Conservation (phyloP, 495 filamentous ascomycete genomes). For the Xylaria castorea region DNA sequence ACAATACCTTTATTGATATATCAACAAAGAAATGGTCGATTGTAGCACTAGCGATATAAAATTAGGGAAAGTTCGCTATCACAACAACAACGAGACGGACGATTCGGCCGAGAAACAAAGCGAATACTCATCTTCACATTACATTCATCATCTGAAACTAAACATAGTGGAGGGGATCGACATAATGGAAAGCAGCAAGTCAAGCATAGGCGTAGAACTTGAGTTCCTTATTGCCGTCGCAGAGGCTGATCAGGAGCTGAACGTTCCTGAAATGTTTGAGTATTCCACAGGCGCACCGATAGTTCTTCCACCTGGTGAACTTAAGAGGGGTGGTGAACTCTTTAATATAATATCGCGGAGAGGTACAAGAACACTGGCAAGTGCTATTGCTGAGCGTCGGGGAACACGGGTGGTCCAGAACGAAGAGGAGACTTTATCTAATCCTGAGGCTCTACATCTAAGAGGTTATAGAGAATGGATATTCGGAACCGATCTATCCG, state of each 20-base stretch:
- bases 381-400: background rate
- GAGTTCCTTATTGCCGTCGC: constrained; percentile 24
- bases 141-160: too few species aligned
- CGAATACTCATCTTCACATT: background rate
- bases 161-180: background rate
- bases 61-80: background rate
- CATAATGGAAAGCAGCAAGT: constrained; percentile 10
- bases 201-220: constrained; percentile 35
- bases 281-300: constrained; percentile 1
- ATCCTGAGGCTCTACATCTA: background rate
- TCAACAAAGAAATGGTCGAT: background rate
- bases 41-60: background rate
- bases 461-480: background rate
- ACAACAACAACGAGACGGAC: background rate
- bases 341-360: too few species aligned
- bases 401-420: background rate
- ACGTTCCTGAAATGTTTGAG: background rate
- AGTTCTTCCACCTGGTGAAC: background rate
- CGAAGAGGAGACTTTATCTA: background rate
- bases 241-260: background rate
- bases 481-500: background rate
- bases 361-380: background rate
- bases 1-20: background rate
- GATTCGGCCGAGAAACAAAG: background rate
- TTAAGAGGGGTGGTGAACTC: background rate